Conservation (phyloP, 768 basidiomycete species). For the Butyriboletus loyo region DNA sequence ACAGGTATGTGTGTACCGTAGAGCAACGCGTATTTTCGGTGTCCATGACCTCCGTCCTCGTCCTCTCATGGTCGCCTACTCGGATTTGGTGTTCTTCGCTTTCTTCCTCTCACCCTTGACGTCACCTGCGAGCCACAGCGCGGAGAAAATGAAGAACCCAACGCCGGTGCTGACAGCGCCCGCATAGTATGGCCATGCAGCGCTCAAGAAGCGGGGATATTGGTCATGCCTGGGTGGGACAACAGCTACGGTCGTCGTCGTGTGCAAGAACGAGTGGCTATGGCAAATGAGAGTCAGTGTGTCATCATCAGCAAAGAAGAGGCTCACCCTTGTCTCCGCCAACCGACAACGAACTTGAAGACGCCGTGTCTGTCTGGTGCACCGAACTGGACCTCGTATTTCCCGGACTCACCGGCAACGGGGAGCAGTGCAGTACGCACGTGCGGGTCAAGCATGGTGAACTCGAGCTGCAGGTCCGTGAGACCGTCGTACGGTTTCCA, state of each 20-base stretch:
- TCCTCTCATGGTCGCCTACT: constrained; percentile 15
- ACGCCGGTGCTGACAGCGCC: constrained; percentile 87
- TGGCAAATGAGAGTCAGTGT: not conserved
- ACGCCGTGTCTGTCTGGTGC: constrained; percentile 96
- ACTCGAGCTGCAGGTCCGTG: constrained; percentile 86
- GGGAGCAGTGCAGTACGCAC: constrained; percentile 75
- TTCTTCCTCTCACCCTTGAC: constrained; percentile 59
- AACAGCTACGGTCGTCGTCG: constrained; percentile 75
- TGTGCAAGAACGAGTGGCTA: constrained; percentile 74
- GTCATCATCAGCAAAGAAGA: not conserved
- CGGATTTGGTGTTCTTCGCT: constrained; percentile 33
- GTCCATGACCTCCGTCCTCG: not conserved
- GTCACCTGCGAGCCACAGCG: constrained; percentile 85
- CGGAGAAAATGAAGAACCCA: constrained; percentile 83
- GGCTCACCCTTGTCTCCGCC: constrained; percentile 83
- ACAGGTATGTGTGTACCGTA: constrained; percentile 24
- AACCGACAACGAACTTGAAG: constrained; percentile 93
- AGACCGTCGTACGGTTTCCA: constrained; percentile 77
- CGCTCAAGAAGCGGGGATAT: constrained; percentile 91
- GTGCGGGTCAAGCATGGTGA: constrained; percentile 99
- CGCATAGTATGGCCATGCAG: constrained; percentile 94
- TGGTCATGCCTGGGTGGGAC: constrained; percentile 94
- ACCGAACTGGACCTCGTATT: constrained; percentile 81
- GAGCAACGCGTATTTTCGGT: constrained; percentile 7
- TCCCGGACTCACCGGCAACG: constrained; percentile 53